Evolutionary conservation across 1,284 basidiomycete genomes (phyloP).

Genomic region (Erythrobasidium hasegawianum): DNA sequence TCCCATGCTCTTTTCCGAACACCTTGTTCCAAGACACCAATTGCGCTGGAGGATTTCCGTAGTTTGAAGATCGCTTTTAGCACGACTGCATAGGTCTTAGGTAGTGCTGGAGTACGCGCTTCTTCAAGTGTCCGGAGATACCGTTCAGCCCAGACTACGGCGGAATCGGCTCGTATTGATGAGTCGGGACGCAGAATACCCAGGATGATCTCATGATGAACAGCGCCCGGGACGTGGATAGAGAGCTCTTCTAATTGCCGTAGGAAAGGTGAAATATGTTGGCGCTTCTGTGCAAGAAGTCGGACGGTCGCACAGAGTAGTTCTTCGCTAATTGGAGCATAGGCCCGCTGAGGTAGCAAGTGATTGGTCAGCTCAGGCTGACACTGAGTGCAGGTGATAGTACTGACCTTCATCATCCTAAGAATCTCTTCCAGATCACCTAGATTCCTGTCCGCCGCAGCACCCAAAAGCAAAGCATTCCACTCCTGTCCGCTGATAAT

Average conservation of each 20-base stretch:
- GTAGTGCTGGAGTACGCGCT: conserved; percentile 6
- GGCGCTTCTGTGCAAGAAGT: conserved; percentile 2
- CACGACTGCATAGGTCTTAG: conserved; percentile 20
- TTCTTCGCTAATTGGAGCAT: conserved; percentile 7
- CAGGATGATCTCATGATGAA: conserved; percentile 23
- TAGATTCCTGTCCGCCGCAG: conserved; percentile 17
- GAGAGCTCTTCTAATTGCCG: conserved; percentile 1
- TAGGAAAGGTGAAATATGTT: conserved; percentile 11
- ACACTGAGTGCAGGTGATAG: background rate
- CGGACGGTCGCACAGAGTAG: conserved; percentile 6
- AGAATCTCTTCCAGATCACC: conserved; percentile 7
- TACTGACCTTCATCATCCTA: conserved; percentile 23
- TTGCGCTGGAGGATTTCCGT: background rate
- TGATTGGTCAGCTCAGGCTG: background rate
- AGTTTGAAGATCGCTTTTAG: conserved; percentile 11
- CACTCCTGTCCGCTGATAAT: conserved; percentile 21
- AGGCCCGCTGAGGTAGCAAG: background rate
- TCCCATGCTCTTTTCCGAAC: conserved; percentile 74
- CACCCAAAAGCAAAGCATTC: conserved; percentile 17
- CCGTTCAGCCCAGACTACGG: conserved; percentile 4
- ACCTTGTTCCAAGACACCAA: background rate
- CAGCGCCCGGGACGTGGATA: conserved; percentile 9
- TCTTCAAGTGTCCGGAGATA: conserved; percentile 13
- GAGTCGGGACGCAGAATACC: background rate
- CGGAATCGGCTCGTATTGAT: background rate